Evolutionary conservation across 1,284 basidiomycete species (phyloP), one percentile per base, ranked within the genome.

Genomic region (Erythrobasidium hasegawianum): DNA sequence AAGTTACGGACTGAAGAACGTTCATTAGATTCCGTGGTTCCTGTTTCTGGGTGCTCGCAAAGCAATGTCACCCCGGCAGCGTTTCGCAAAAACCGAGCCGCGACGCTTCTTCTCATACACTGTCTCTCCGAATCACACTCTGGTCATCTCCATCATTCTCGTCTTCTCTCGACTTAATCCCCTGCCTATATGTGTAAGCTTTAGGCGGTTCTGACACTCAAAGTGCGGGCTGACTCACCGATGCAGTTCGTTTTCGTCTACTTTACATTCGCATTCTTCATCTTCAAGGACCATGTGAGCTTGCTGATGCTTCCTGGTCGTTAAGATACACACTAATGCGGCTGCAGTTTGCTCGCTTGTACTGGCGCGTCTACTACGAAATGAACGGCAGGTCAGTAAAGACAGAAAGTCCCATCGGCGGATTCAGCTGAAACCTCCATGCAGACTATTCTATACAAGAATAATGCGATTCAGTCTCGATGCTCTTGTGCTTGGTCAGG

Each of bases 381-480:
- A 41, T 49, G 24, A 78, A 85, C 43, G 62, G 62, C 9, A 22
- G 43, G 43, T 47, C 43, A 47, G 43, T 4, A 47, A n/a, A 47
- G n/a, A 5, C 14, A 8, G 5, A 47, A 14, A 5, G 8, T 16
- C 16, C 43, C 5, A 47, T 18, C 7, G 4, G n/a, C 16, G 43
- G 16, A 5, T 47, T 33, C 11, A 33, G 33, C 83, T 45, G 87
- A 92, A 71, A 90, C 90, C 14, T 47, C 43, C 16, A n/a, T 14
- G 43, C 0, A 83, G 85, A 61, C 71, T 85, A 22, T 80, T 92
- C 60, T 81, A 87, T 45, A 85, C 89, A 49, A 83, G 91, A 8
- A 81, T 90, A 20, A 78, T 90, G 60, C 83, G 90, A 45, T 94
- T 90, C 75, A 88, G 88, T 22, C 78, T 90, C 24, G 91, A 94